A percentile compares a stretch with the other conserved stretches of the same genome.
Evolutionary conservation across 2,329 filamentous ascomycete species (phyloP).

Genomic region (Neonectria faginata): DNA sequence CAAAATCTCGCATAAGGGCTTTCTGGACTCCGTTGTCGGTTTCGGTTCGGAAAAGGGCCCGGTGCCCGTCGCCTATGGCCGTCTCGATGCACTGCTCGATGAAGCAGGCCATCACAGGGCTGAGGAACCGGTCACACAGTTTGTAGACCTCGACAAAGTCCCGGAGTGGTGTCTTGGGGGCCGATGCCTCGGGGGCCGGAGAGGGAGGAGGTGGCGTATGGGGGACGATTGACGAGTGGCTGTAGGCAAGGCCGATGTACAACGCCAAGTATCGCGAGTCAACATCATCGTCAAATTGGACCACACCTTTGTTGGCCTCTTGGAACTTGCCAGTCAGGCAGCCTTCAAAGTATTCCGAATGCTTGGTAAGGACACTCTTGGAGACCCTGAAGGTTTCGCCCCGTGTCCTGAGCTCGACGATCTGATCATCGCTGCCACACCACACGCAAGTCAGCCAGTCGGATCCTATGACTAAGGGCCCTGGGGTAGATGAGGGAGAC

Average conservation of each 20-base stretch:
- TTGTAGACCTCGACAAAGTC: conserved; percentile 53
- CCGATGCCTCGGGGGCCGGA: conserved; percentile 43
- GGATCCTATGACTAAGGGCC: not conserved
- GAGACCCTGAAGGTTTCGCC: conserved; percentile 48
- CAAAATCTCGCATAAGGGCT: conserved; percentile 50
- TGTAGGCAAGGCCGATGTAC: conserved; percentile 52
- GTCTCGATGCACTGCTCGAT: conserved; percentile 48
- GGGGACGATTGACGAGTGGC: conserved; percentile 49
- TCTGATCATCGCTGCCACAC: conserved; percentile 46
- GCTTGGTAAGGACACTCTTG: conserved; percentile 46
- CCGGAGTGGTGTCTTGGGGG: conserved; percentile 44
- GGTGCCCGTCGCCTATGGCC: conserved; percentile 49
- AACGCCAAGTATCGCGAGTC: conserved; percentile 50
- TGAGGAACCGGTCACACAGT: conserved; percentile 52
- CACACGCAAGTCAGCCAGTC: conserved; percentile 2
- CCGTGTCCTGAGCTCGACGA: conserved; percentile 46
- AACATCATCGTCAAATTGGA: conserved; percentile 49
- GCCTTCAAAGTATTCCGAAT: conserved; percentile 51
- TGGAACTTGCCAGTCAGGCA: conserved; percentile 45
- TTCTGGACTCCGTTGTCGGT: conserved; percentile 46
- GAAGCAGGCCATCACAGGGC: conserved; percentile 45
- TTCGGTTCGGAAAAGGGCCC: conserved; percentile 47
- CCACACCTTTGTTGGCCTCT: conserved; percentile 44
- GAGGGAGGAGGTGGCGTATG: conserved; percentile 42
- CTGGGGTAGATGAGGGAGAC: not conserved